Evolutionary conservation across 495 filamentous ascomycete genomes (phyloP).

Genomic region (Usnea hakonensis): DNA sequence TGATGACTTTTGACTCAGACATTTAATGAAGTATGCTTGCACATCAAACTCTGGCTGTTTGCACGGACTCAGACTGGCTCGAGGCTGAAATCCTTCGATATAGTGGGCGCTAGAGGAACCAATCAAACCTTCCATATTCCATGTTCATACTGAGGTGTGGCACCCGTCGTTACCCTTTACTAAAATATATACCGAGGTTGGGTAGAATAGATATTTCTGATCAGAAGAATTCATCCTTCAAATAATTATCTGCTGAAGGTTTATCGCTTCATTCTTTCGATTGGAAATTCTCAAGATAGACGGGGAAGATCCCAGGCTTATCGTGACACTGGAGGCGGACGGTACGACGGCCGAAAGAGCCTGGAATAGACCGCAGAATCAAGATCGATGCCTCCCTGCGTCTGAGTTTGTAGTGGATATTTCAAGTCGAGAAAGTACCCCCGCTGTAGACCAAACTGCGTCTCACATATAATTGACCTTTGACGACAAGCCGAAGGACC

Average conservation of each 20-base stretch:
- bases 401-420: not conserved
- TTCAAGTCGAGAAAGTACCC: constrained; percentile 2
- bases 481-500: not conserved
- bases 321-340: not conserved
- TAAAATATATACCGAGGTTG: not conserved
- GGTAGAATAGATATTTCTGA: too few relatives aligned
- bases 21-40: too few relatives aligned
- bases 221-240: not conserved
- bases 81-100: not conserved
- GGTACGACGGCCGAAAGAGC: constrained; percentile 7
- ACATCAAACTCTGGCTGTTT: too few relatives aligned
- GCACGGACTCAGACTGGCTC: too few relatives aligned
- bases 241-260: constrained; percentile 1
- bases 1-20: too few relatives aligned
- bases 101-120: not conserved
- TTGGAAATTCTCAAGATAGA: constrained; percentile 3
- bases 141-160: not conserved
- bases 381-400: constrained; percentile 4
- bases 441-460: not conserved
- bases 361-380: constrained; percentile 6
- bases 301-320: not conserved
- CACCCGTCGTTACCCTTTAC: not conserved
- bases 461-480: constrained; percentile 7
- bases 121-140: not conserved
- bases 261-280: constrained; percentile 3